phyloP scores from a whole-genome alignment of 192 early-diverging fungal genomes.

The Umbelopsis sp. region DNA sequence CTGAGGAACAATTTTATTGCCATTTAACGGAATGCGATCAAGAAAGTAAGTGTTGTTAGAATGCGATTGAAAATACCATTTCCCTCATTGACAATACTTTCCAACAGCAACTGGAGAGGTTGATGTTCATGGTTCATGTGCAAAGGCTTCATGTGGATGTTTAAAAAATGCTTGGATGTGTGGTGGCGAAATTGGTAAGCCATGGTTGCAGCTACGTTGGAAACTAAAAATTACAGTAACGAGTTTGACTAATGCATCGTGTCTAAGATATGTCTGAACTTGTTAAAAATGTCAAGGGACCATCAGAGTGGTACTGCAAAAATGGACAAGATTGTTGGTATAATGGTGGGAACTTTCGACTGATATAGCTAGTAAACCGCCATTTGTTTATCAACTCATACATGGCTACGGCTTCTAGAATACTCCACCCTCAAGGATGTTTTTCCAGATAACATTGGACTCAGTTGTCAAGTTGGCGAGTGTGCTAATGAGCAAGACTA shows the following conservation, averaged over 20 bases:
- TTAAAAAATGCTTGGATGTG: constrained; percentile 80
- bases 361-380: not conserved
- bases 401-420: constrained; percentile 19
- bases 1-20: constrained; percentile 87
- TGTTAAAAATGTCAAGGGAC: constrained; percentile 36
- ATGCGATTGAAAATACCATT: too few species aligned
- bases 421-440: constrained; percentile 37
- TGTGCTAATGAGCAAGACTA: constrained; percentile 55
- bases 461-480: constrained; percentile 80
- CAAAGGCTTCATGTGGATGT: constrained; percentile 75
- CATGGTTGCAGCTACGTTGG: not conserved
- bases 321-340: constrained; percentile 41
- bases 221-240: not conserved
- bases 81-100: not conserved
- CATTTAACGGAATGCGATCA: constrained; percentile 68
- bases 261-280: constrained; percentile 36
- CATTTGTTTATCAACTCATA: not conserved
- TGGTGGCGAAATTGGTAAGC: constrained; percentile 61
- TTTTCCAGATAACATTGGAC: constrained; percentile 57
- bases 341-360: constrained; percentile 19
- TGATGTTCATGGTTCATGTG: constrained; percentile 50
- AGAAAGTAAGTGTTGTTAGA: constrained; percentile 16
- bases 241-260: too few species aligned
- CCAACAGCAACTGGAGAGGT: constrained; percentile 14
- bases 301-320: constrained; percentile 39